Base-by-base conservation (phyloP, 306 rosid genomes). In the Lablab purpureus region DNA sequence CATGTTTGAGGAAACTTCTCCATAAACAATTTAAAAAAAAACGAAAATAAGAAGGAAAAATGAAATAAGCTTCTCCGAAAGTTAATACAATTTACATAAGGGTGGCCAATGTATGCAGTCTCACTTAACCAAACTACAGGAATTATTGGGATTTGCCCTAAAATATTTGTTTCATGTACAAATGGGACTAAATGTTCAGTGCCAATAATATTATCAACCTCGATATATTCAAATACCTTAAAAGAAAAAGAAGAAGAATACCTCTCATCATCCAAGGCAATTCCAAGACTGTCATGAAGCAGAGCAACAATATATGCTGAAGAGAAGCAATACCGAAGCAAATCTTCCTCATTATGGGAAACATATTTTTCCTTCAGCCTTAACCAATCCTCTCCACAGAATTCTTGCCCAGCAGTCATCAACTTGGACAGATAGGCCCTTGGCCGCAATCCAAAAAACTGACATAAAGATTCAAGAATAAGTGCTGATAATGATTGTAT, bases 231-330 rank as follows among this genome's bases (percentile, higher is more conserved):
- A 81, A 64, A 73, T 73, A 43, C 59, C 14, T 21, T 54, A 36
- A 47, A 50, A 37, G 59, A 76, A 56, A 14, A 55, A 80, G 21
- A 76, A 71, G 67, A 34, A 15, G 7, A 41, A 27, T 89, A 93
- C 99, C 99, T 90, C 76, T 88, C 89, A 84, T 96, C 99, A 76
- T 93, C 89, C 87, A 90, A 75, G 54, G 83, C 83, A 86, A 96
- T 63, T 76, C 99, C 98, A 74, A 96, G 90, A 82, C 93, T 91
- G 89, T 96, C 99, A 46, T 96, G 98, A 83, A 96, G 98, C 73
- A 96, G 75, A 83, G 98, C 94, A 51, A 96, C 97, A 28, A 88
- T 88, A 88, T 93, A 96, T 10, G 99, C 94, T 15, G 98, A 93
- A 80, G 99, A 96, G 89, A 96, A 96, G 91, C 98, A 96, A 88